Evolutionary conservation across 2,329 filamentous ascomycete species (phyloP), one percentile per base, ranked within the genome.

Genomic region (Hypocrella siamensis): DNA sequence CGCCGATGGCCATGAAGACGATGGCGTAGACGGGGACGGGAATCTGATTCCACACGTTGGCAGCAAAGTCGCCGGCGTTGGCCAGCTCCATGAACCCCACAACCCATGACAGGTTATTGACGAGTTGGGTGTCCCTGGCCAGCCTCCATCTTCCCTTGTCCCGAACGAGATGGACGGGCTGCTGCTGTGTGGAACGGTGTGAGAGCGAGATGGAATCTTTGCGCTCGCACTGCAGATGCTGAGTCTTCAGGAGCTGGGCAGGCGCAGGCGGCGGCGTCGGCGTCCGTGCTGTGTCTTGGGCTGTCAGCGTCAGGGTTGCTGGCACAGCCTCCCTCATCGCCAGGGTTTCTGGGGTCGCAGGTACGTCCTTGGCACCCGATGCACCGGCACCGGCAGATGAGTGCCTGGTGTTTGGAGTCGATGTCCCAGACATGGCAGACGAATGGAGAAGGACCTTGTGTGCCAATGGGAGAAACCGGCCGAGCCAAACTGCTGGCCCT

Each of bases 31-130:
- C 39, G 0, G 67, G 67, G 0, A 67, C 56, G 0, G 66, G 67
- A 0, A 58, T 48, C 2, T 59, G 38, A 38, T 72, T 71, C 63
- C 64, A 72, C 2, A 71, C 58, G 33, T 72, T 71, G 34, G 67
- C 67, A 0, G 67, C 64, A 33, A 71, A 71, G 40, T 72, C 67
- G 2, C 59, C 58, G 0, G 65, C 64, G 41, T 72, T 72, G 32
- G 62, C 63, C 2, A 70, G 52, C 37, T 72, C 67, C 14, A 72
- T 58, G 30, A 63, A 63, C 1, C 65, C 68, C 2, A 68, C 47
- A 4, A 42, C 44, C 17, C 43, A 43, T 16, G 44, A 37, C 2
- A 54, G 42, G 14, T 54, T 45, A 35, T 52, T 51, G 21, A 42
- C 34, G 5, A 52, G 38, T 1, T 42, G 44, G 4, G 39, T 36